These are phyloP conservation scores for Chaetomium cochliodes DNA, from an alignment of 495 filamentous ascomycete genomes.

Conservation along the genomic window DNA sequence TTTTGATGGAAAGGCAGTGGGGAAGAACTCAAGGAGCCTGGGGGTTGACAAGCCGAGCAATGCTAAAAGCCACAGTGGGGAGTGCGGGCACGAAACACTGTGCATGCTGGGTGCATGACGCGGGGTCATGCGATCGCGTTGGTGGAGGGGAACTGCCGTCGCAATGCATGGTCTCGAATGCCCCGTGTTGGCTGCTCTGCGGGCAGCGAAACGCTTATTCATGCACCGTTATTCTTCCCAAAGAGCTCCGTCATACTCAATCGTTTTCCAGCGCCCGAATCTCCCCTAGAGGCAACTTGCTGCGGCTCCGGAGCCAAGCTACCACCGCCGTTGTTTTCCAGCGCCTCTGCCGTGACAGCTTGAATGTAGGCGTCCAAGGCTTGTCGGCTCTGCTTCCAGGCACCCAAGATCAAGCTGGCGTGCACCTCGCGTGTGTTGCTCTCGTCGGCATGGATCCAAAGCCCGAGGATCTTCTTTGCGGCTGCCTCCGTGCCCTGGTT, in stretches of 20 bases:
- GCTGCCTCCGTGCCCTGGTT: constrained; percentile 32
- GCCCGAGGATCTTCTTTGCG: constrained; percentile 39
- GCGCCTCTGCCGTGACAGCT: constrained; percentile 11
- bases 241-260: constrained; percentile 39
- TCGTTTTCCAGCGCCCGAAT: constrained; percentile 26
- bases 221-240: constrained; percentile 27
- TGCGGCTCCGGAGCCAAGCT: constrained; percentile 14
- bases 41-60: no score
- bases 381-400: constrained; percentile 41
- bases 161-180: no score
- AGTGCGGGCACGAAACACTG: not conserved
- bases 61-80: not conserved
- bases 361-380: constrained; percentile 24
- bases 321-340: constrained; percentile 20
- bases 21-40: not conserved
- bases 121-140: no score
- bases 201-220: not conserved
- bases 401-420: constrained; percentile 38
- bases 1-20: not conserved
- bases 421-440: constrained; percentile 41
- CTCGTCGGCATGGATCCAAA: constrained; percentile 51
- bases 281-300: not conserved
- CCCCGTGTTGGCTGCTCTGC: not conserved
- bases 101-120: not conserved
- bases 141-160: no score